These are phyloP conservation scores for Noccaea caerulescens DNA, from an alignment of 345 rosid genomes.

Conservation along the genomic window DNA sequence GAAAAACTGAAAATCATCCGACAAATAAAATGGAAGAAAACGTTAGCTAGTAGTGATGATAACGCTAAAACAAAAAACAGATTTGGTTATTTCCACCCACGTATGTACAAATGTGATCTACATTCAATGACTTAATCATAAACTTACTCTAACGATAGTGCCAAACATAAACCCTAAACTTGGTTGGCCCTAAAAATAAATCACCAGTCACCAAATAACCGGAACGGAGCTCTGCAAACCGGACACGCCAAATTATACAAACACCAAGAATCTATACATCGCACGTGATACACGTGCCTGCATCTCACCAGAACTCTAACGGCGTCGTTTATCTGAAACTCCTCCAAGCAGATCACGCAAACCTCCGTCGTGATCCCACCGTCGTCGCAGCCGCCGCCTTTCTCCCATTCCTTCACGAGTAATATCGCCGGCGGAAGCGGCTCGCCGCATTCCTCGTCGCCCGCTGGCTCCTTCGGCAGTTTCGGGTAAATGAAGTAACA, in stretches of 20 bases:
- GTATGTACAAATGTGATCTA: neutral
- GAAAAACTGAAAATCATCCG: too few species aligned
- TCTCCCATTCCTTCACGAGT: neutral
- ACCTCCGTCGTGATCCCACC: constrained; percentile 23
- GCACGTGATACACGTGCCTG: constrained; percentile 30
- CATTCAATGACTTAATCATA: neutral
- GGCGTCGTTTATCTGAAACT: neutral
- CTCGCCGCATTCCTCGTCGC: constrained; percentile 32
- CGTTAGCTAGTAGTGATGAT: too few species aligned
- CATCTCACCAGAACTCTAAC: constrained; percentile 31
- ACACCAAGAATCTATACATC: constrained; percentile 35
- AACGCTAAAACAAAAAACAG: too few species aligned
- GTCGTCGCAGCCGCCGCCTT: neutral
- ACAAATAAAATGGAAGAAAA: too few species aligned
- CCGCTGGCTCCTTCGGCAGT: constrained; percentile 8
- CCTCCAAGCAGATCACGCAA: constrained; percentile 35
- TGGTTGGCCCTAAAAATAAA: neutral
- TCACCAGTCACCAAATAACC: constrained; percentile 14
- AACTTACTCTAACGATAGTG: neutral
- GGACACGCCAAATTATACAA: constrained; percentile 25
- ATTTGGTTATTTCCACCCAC: neutral
- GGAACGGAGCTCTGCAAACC: constrained; percentile 32
- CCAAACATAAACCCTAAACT: neutral
- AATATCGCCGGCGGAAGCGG: constrained; percentile 26
- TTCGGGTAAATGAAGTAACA: constrained; percentile 27